Evolutionary conservation across 208 protist species (phyloP).

Genomic region (Trypanosoma rangeli): DNA sequence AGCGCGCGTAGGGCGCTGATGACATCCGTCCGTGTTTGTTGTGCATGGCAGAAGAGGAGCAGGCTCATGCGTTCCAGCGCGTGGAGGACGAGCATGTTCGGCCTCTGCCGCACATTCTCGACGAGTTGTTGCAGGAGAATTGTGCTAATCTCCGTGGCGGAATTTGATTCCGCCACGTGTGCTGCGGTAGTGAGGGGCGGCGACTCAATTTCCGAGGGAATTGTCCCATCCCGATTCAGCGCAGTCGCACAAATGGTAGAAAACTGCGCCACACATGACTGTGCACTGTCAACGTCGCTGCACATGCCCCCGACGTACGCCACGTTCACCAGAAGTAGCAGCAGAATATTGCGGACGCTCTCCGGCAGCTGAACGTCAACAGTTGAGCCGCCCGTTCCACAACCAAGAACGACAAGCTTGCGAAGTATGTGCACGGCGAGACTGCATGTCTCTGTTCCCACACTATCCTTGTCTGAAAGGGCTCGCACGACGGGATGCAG

Average conservation of each 20-base stretch:
- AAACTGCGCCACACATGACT: conserved; percentile 76
- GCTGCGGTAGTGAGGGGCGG: not conserved
- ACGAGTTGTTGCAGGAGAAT: conserved; percentile 39
- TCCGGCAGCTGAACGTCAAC: conserved; percentile 31
- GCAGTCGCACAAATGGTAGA: conserved; percentile 62
- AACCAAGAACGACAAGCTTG: conserved; percentile 58
- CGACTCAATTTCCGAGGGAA: not conserved
- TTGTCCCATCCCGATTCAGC: conserved; percentile 27
- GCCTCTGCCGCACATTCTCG: conserved; percentile 20
- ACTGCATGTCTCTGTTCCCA: conserved; percentile 58
- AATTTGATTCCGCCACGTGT: not conserved
- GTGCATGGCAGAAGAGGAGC: conserved; percentile 57
- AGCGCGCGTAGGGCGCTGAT: conserved; percentile 68
- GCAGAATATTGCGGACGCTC: conserved; percentile 35
- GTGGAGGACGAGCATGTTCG: conserved; percentile 38
- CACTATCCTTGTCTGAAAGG: conserved; percentile 49
- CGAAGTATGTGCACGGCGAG: conserved; percentile 76
- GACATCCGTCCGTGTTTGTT: conserved; percentile 68
- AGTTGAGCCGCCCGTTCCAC: conserved; percentile 27
- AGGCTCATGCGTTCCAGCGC: conserved; percentile 59
- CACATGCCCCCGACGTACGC: conserved; percentile 82
- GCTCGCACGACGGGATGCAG: conserved; percentile 63
- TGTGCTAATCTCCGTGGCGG: not conserved
- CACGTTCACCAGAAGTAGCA: conserved; percentile 67
- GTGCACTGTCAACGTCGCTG: conserved; percentile 64